Conservation (phyloP, 225 moss, liverwort and hornwort genomes). For the Marchantia polymorpha region DNA sequence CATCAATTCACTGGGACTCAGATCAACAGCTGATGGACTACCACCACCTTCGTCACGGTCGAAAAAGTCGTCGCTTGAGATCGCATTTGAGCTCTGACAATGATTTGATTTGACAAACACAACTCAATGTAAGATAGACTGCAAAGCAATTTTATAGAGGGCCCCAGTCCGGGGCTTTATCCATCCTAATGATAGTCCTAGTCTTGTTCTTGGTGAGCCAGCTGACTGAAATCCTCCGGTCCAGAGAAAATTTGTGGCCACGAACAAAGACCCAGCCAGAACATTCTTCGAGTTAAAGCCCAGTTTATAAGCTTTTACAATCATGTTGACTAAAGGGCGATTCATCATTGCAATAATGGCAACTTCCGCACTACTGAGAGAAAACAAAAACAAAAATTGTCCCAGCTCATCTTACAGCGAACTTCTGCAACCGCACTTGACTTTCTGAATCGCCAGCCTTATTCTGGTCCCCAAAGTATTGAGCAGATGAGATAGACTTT, state of each 20-base stretch:
- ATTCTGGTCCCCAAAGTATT: slow-evolving; percentile 76
- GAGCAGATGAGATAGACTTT: slow-evolving; percentile 95
- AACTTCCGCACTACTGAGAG: neutral
- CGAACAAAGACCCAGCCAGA: neutral
- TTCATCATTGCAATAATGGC: too few species aligned
- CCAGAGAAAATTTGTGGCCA: neutral
- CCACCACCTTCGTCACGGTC: slow-evolving; percentile 77
- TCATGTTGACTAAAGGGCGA: too few species aligned
- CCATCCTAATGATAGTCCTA: too few species aligned
- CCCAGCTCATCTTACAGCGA: slow-evolving; percentile 55
- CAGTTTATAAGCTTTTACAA: neutral
- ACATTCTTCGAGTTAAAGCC: neutral
- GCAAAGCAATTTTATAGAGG: neutral
- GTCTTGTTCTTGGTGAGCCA: neutral
- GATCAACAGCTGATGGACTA: slow-evolving; percentile 64
- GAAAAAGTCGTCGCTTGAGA: slow-evolving; percentile 97
- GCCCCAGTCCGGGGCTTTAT: too few species aligned
- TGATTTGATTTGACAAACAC: neutral
- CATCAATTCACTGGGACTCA: slow-evolving; percentile 90
- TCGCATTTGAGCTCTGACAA: slow-evolving; percentile 79
- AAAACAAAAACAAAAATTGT: neutral
- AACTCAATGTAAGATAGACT: neutral
- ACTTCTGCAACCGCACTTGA: slow-evolving; percentile 81
- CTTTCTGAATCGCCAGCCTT: slow-evolving; percentile 58
- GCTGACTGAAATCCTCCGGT: neutral